Base-by-base conservation (phyloP, 805 yeast species). In the Kodamaea leandrae region DNA sequence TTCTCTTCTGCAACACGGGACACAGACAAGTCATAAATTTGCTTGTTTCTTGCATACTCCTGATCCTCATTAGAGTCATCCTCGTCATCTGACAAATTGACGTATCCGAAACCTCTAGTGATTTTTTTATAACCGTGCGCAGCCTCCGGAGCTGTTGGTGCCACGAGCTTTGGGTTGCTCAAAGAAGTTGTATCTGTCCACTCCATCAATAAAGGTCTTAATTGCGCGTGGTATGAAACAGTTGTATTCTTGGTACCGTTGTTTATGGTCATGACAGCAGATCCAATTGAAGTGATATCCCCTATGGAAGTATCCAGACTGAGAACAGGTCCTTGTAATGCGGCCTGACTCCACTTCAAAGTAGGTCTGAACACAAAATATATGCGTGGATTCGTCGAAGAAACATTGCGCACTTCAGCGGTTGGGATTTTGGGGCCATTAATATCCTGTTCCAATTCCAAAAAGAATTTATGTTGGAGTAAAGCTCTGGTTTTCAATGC, bases 101-200 rank as follows among this genome's bases (percentile, higher is more conserved):
- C 39, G 41, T 49, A 63, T 1, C 68, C 68, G 44, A 60, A 63
- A 3, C 68, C 68, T 27, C 41, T 45, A 8, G 38, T 43, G 2
- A 64, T 63, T 36, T 50, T 58, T 3, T 20, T 29, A 29, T 48
- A 48, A 5, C 42, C 45, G 7, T 23, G 25, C 4, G 6, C 18
- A 13, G 13, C 33, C 8, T 6, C 13, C n/a, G 33, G 33, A 26
- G 12, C 23, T 33, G 4, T 5, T 20, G 26, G 26, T 14, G 23
- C 32, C 6, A 7, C 12, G 12, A 26, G 18, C 15, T 10, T 8
- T 25, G 23, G 32, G 7, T 23, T 14, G n/a, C n/a, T 25, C 32
- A 27, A 17, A 3, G 15, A n/a, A 2, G 21, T 20, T 3, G 28
- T 23, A 13, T 25, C 16, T 17, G 6, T 16, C 16, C 27, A 30